Evolutionary conservation across 2,329 filamentous ascomycete genomes (phyloP).

Genomic region (Aspergillus persii): DNA sequence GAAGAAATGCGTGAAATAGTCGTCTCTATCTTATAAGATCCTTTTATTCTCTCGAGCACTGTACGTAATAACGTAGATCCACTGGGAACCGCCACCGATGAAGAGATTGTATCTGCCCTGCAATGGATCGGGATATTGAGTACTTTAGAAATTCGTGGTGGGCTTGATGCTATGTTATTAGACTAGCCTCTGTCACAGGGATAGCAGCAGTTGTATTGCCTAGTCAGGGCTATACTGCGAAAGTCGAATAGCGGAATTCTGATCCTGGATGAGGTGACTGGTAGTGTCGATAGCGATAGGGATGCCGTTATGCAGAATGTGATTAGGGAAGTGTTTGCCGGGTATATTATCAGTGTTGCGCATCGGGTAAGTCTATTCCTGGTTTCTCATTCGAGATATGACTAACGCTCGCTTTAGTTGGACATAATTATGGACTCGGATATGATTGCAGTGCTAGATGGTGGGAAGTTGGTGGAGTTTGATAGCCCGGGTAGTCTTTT

Average conservation of each 20-base stretch:
- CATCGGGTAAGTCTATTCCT: too few relatives aligned
- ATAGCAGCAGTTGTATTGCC: conserved; percentile 59
- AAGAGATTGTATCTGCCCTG: conserved; percentile 24
- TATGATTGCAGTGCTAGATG: too few relatives aligned
- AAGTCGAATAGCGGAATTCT: conserved; percentile 26
- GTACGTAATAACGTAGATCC: conserved; percentile 22
- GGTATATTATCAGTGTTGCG: too few relatives aligned
- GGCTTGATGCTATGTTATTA: conserved; percentile 35
- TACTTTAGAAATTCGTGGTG: conserved; percentile 27
- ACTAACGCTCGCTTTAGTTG: too few relatives aligned
- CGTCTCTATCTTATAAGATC: conserved; percentile 25
- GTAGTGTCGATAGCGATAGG: conserved; percentile 10
- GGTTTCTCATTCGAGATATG: too few relatives aligned
- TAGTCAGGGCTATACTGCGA: conserved; percentile 53
- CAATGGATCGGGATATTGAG: conserved; percentile 27
- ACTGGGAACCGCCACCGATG: conserved; percentile 9
- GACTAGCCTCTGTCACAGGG: conserved; percentile 45
- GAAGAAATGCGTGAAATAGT: conserved; percentile 15
- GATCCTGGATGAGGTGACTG: conserved; percentile 24
- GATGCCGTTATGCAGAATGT: background rate
- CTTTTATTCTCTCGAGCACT: conserved; percentile 19
- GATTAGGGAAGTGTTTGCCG: too few relatives aligned
- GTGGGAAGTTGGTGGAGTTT: too few relatives aligned
- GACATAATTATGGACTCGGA: too few relatives aligned
- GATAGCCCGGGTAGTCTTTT: too few relatives aligned